phyloP scores from a whole-genome alignment of 176 grass and related monocot genomes.

The Cenchrus purpureus region DNA sequence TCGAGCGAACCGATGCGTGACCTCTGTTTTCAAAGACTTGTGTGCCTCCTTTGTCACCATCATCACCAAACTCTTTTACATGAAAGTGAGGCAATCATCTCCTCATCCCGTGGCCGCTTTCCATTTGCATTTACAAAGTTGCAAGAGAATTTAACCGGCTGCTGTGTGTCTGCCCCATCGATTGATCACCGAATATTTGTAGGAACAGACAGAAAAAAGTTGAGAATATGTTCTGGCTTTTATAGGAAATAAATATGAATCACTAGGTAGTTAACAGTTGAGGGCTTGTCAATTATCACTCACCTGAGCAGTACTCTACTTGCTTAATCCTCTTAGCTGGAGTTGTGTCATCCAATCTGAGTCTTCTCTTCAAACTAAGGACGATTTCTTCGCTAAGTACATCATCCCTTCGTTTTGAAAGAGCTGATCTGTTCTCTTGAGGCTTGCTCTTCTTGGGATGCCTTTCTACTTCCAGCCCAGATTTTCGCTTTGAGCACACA shows the following conservation, averaged over 20 bases:
- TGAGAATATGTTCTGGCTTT: neutral
- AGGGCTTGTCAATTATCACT: neutral
- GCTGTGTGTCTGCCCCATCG: constrained; percentile 37
- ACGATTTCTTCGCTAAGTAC: constrained; percentile 47
- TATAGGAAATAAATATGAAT: constrained; percentile 2
- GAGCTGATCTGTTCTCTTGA: constrained; percentile 12
- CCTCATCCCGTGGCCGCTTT: constrained; percentile 39
- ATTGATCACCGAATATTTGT: neutral
- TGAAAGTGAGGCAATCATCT: constrained; percentile 35
- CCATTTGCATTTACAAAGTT: constrained; percentile 44
- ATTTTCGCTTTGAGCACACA: constrained; percentile 40
- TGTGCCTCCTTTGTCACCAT: neutral
- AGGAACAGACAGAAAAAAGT: neutral
- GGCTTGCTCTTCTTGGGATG: constrained; percentile 49
- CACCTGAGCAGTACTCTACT: neutral
- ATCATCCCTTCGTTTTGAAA: constrained; percentile 1
- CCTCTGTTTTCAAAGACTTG: neutral
- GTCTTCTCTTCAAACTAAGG: constrained; percentile 66
- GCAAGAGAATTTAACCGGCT: constrained; percentile 51
- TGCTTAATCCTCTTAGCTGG: constrained; percentile 57
- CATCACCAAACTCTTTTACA: constrained; percentile 48
- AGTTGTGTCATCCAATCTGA: constrained; percentile 56
- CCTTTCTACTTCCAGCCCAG: neutral
- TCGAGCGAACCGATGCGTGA: neutral
- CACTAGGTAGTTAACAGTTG: neutral